Percentiles rank a stretch among this genome's conserved stretches.
phyloP scores from a whole-genome alignment of 441 rosid genomes.

The Adansonia grandidieri region DNA sequence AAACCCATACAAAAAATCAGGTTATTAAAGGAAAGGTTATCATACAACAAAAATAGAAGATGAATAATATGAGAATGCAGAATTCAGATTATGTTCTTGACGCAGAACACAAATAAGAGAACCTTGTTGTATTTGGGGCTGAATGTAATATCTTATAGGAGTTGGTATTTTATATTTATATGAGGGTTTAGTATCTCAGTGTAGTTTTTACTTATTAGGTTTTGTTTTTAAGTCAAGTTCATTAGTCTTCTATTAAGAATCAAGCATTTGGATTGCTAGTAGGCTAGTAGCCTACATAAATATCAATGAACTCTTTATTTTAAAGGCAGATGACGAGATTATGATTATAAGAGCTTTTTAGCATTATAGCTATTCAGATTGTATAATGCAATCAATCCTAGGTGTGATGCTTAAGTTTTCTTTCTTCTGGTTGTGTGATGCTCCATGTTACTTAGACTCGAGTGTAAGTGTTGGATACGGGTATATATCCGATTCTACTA shows the following conservation, averaged over 20 bases:
- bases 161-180: background rate
- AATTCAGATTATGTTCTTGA: background rate
- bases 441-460: too few species aligned
- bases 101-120: background rate
- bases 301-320: background rate
- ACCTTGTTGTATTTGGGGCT: background rate
- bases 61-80: background rate
- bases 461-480: too few species aligned
- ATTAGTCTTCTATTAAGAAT: background rate
- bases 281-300: background rate
- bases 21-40: conserved; percentile 21
- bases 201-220: background rate
- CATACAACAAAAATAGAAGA: conserved; percentile 16
- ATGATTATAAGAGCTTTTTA: too few species aligned
- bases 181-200: background rate
- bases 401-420: too few species aligned
- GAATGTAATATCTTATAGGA: background rate
- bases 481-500: too few species aligned
- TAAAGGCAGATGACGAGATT: background rate
- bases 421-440: too few species aligned
- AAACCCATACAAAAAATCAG: background rate
- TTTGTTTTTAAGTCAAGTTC: background rate
- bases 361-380: background rate
- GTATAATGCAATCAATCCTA: too few species aligned
- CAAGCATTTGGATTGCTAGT: background rate